Evolutionary conservation across 805 yeast genomes (phyloP).

Genomic region (Zygotorulaspora danielsina): DNA sequence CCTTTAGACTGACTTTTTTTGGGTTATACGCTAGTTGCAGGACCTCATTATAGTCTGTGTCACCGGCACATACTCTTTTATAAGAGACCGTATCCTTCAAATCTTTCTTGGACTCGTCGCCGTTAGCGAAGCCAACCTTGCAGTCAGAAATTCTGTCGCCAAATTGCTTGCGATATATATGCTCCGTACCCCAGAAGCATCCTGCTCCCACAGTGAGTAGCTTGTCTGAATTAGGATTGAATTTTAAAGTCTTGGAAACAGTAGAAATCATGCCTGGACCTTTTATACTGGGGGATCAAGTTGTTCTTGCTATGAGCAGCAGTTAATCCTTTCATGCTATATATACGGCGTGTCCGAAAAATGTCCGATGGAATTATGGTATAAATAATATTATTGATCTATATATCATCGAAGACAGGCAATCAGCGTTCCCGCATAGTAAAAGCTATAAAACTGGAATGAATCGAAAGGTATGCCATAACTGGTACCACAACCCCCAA

Average conservation of each 20-base stretch:
- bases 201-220: conserved; percentile 61
- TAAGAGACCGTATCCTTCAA: conserved; percentile 42
- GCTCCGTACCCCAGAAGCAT: conserved; percentile 90
- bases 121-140: conserved; percentile 90
- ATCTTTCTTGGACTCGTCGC: conserved; percentile 47
- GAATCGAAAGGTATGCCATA: no score
- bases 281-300: no score
- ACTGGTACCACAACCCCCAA: no score
- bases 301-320: no score
- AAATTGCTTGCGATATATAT: conserved; percentile 69
- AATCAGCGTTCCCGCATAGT: no score
- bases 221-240: conserved; percentile 45
- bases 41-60: conserved; percentile 76
- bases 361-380: no score
- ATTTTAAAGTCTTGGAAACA: conserved; percentile 40
- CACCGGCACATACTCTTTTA: conserved; percentile 67
- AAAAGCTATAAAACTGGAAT: no score
- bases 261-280: conserved; percentile 22
- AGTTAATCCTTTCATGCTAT: no score
- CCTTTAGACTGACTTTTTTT: conserved; percentile 48
- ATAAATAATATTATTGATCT: no score
- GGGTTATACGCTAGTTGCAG: conserved; percentile 84
- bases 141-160: conserved; percentile 60
- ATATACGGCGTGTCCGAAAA: no score
- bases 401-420: no score